These are phyloP conservation scores for Aspergillus unguis DNA, from an alignment of 2,329 filamentous ascomycete species.

Conservation along the genomic window DNA sequence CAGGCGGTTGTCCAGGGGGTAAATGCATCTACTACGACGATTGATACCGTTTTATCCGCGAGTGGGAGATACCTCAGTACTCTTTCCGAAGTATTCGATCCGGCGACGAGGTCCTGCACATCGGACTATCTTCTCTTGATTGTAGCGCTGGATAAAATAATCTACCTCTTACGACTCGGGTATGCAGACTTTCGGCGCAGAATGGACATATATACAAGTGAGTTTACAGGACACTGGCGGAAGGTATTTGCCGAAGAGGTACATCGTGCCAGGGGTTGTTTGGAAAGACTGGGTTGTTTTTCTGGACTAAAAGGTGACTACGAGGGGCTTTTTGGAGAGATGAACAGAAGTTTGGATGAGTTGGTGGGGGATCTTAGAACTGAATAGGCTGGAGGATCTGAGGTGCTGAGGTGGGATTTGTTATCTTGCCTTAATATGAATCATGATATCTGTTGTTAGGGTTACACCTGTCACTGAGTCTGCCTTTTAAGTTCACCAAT, in stretches of 20 bases:
- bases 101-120: neutral
- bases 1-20: neutral
- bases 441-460: no score
- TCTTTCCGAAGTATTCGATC: constrained; percentile 10
- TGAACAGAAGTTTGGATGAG: constrained; percentile 11
- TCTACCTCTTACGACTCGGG: constrained; percentile 9
- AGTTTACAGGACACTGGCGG: constrained; percentile 6
- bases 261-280: constrained; percentile 11
- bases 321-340: constrained; percentile 14
- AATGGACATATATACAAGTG: constrained; percentile 4
- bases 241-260: constrained; percentile 12
- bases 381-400: neutral
- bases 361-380: constrained; percentile 9
- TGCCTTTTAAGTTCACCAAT: no score
- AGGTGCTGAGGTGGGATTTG: neutral
- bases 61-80: constrained; percentile 13
- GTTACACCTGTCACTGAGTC: no score
- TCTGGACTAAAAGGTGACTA: neutral
- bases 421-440: neutral
- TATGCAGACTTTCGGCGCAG: constrained; percentile 11
- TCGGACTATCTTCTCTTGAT: constrained; percentile 14
- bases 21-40: neutral
- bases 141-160: constrained; percentile 15
- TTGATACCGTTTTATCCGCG: constrained; percentile 13
- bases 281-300: neutral